Evolutionary conservation across 1,139 yeast genomes (phyloP), one percentile per base, ranked within the genome.

Genomic region (Taiozyma onychis): DNA sequence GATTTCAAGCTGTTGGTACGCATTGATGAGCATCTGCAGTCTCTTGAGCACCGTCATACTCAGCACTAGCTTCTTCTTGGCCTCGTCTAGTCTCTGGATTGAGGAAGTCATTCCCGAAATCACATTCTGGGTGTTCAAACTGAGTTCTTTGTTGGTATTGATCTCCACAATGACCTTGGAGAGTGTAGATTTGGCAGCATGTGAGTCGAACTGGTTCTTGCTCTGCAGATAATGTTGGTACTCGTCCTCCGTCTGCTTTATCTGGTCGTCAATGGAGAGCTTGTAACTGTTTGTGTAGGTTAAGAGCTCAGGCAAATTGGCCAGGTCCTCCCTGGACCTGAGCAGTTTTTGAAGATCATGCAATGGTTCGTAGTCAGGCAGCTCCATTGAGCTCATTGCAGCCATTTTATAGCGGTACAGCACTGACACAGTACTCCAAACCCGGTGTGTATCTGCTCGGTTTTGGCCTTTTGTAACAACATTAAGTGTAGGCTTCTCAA

Each of bases 31-130:
- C 87, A 91, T 91, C 63, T 90, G 96, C 39, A 95, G 74, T 54
- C 97, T 76, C 61, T 93, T 88, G 54, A 93, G 75, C 37, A 91
- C 81, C 1, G 95, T 89, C 87, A 93, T 88, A 14, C 95, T 81
- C 37, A 81, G 74, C 3, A 89, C 91, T 48, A 93, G 71, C 64
- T 93, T 93, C 64, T 80, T 81, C 70, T 93, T 95, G 44, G 90
- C 83, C 48, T 78, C 80, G 66, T 93, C 99, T 52, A 93, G 73
- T 39, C 77, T 73, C 58, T 88, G 87, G 52, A 95, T 90, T 46
- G 85, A 86, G 6, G 80, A 73, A 0, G 97, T 91, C 78, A 89
- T 85, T 13, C 66, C 68, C 10, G 83, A 73, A 49, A 91, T 89
- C 3, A 83, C 76, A 7, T 68, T 60, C 53, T 87, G 91, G 0